Conservation (phyloP, 805 yeast species). For the Metschnikowia cubensis region DNA sequence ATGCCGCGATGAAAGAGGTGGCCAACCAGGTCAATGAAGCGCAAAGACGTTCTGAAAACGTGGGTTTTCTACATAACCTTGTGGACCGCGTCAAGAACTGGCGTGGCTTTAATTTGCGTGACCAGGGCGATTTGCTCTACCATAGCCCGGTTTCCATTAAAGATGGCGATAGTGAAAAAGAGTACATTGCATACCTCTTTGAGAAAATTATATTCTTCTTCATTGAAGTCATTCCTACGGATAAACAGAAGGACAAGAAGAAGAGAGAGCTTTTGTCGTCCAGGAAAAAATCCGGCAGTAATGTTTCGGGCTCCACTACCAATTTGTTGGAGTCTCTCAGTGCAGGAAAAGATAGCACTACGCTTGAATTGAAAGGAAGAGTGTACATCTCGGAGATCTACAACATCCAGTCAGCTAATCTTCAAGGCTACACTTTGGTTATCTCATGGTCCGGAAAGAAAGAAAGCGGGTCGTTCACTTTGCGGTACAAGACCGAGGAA, state of each 20-base stretch:
- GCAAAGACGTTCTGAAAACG: slow-evolving; percentile 86
- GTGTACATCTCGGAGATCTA: slow-evolving; percentile 68
- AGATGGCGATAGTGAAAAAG: slow-evolving; percentile 73
- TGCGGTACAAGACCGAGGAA: slow-evolving; percentile 83
- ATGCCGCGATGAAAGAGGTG: slow-evolving; percentile 72
- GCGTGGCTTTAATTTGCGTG: slow-evolving; percentile 79
- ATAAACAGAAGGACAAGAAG: slow-evolving; percentile 31
- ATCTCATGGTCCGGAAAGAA: slow-evolving; percentile 81
- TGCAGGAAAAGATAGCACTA: slow-evolving; percentile 25
- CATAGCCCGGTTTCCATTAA: slow-evolving; percentile 67
- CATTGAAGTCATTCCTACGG: slow-evolving; percentile 25
- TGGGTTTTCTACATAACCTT: slow-evolving; percentile 62
- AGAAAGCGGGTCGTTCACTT: slow-evolving; percentile 81
- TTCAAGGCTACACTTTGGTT: slow-evolving; percentile 54
- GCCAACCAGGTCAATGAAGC: slow-evolving; percentile 90
- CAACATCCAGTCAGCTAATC: slow-evolving; percentile 35
- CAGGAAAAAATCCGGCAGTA: slow-evolving; percentile 44
- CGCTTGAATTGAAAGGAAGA: slow-evolving; percentile 68
- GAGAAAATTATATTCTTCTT: slow-evolving; percentile 58
- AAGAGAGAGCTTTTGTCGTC: slow-evolving; percentile 41
- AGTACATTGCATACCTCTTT: slow-evolving; percentile 84
- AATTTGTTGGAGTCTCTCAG: slow-evolving; percentile 35
- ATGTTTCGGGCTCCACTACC: slow-evolving; percentile 40
- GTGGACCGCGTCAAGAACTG: slow-evolving; percentile 79
- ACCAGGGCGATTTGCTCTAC: slow-evolving; percentile 80